Evolutionary conservation across 192 early-diverging fungal species (phyloP).

Genomic region (Geranomyces michiganensis): DNA sequence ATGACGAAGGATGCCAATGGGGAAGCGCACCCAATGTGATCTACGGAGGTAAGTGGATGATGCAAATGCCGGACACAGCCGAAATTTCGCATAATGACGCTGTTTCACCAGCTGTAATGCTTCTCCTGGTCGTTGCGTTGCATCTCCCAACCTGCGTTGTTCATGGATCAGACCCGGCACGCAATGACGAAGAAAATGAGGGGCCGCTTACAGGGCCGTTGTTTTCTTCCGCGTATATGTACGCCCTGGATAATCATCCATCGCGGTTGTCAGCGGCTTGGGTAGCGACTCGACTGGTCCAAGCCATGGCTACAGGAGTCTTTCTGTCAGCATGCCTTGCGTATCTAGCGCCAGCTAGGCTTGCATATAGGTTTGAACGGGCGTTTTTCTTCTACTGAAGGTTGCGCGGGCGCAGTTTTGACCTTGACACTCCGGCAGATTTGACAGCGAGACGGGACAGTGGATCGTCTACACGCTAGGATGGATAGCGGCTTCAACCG

Average conservation of each 20-base stretch:
- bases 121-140: conserved; percentile 5
- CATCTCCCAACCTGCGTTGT: conserved; percentile 12
- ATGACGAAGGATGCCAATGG: conserved; percentile 13
- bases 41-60: conserved; percentile 21
- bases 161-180: background rate
- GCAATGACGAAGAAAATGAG: conserved; percentile 18
- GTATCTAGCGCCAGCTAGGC: conserved; percentile 16
- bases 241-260: background rate
- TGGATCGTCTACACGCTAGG: conserved; percentile 27
- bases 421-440: background rate
- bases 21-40: conserved; percentile 22
- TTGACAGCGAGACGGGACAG: background rate
- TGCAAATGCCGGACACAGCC: background rate
- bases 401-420: too few species aligned
- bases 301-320: conserved; percentile 20
- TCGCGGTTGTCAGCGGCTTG: background rate
- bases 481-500: conserved; percentile 24
- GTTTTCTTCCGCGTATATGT: conserved; percentile 1
- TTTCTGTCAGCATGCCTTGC: conserved; percentile 29
- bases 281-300: background rate
- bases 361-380: conserved; percentile 7
- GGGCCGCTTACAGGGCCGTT: conserved; percentile 13
- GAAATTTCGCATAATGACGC: background rate
- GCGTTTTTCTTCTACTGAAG: background rate
- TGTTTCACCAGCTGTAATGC: conserved; percentile 1